phyloP scores from a whole-genome alignment of 2,329 filamentous ascomycete genomes.

The Ilyonectria mors-panacis region DNA sequence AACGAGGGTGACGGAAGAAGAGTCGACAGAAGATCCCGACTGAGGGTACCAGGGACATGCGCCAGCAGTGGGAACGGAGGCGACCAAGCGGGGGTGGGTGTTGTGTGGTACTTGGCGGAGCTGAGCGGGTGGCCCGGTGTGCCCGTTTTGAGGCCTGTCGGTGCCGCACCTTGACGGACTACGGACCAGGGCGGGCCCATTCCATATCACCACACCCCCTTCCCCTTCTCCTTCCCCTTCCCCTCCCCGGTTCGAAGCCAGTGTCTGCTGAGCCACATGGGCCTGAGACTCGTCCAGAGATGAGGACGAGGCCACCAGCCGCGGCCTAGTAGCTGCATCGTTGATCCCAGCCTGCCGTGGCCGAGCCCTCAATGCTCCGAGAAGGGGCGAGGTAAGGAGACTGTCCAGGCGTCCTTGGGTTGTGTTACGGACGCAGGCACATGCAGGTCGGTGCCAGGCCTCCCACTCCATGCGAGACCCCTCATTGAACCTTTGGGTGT shows the following conservation, averaged over 20 bases:
- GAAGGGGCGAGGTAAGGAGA: slow-evolving; percentile 14
- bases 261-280: slow-evolving; percentile 32
- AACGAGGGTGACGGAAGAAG: slow-evolving; percentile 62
- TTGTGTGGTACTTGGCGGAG: slow-evolving; percentile 38
- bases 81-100: slow-evolving; percentile 36
- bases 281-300: slow-evolving; percentile 22
- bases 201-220: slow-evolving; percentile 34
- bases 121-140: slow-evolving; percentile 44
- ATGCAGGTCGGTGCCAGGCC: slow-evolving; percentile 13
- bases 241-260: slow-evolving; percentile 15
- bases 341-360: slow-evolving; percentile 24
- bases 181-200: slow-evolving; percentile 36
- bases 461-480: slow-evolving; percentile 13
- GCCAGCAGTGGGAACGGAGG: slow-evolving; percentile 41
- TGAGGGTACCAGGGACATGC: slow-evolving; percentile 40
- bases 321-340: slow-evolving; percentile 20
- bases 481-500: not conserved
- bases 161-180: slow-evolving; percentile 42
- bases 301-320: slow-evolving; percentile 12
- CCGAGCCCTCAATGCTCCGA: not conserved
- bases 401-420: not conserved
- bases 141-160: slow-evolving; percentile 45
- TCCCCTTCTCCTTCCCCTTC: slow-evolving; percentile 13
- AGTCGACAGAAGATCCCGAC: slow-evolving; percentile 51
- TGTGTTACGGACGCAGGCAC: slow-evolving; percentile 13